Conservation (phyloP, 1,284 basidiomycete genomes). For the Ceratobasidium sp. region DNA sequence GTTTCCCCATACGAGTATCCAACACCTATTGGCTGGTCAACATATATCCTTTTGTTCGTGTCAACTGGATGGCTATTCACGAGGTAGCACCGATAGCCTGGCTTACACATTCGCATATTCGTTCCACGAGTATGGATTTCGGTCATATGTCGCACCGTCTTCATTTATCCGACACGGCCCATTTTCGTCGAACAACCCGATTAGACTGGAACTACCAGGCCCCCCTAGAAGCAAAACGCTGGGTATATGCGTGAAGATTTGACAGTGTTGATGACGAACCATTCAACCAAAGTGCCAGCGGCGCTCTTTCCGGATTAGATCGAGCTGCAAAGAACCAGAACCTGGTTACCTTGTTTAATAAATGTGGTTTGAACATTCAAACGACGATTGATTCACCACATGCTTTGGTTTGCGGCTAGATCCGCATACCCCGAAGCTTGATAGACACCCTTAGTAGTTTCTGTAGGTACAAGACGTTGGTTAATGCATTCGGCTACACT, state of each 20-base stretch:
- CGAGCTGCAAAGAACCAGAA: constrained; percentile 44
- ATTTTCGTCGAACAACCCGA: constrained; percentile 54
- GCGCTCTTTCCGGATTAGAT: constrained; percentile 32
- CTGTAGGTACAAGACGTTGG: background rate
- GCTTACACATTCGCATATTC: constrained; percentile 65
- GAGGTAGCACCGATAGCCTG: background rate
- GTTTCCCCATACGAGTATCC: constrained; percentile 69
- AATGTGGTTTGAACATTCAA: background rate
- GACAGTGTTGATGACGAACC: background rate
- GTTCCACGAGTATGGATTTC: constrained; percentile 61
- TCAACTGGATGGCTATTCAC: background rate
- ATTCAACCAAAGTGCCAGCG: constrained; percentile 53
- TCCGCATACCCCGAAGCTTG: constrained; percentile 73
- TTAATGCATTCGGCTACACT: background rate
- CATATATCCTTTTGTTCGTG: constrained; percentile 61
- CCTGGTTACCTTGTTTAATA: constrained; percentile 42
- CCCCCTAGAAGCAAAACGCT: background rate
- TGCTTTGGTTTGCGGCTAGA: constrained; percentile 63
- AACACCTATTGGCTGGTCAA: constrained; percentile 75
- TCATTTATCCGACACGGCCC: constrained; percentile 65
- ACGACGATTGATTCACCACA: constrained; percentile 18
- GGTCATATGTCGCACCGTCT: constrained; percentile 55
- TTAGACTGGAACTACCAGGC: constrained; percentile 41
- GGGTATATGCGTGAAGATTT: constrained; percentile 49
- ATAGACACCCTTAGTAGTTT: constrained; percentile 69